A percentile compares a stretch with the other conserved stretches of the same genome.
Conservation (phyloP, 1,284 basidiomycete species). For the Apiotrichum sp. region DNA sequence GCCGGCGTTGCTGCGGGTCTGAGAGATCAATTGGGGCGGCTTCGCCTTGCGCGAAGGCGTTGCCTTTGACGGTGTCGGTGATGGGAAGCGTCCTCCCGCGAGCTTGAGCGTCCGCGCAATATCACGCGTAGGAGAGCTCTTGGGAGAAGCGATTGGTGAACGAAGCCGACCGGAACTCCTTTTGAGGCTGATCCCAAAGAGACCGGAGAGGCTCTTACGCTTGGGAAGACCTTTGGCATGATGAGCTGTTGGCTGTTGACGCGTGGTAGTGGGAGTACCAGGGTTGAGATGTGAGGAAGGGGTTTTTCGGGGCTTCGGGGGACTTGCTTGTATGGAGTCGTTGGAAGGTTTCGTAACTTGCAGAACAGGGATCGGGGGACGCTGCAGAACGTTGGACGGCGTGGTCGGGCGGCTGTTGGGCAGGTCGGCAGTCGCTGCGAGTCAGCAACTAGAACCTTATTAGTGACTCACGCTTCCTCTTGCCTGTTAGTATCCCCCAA, state of each 20-base stretch:
- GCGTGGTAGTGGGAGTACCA: background rate
- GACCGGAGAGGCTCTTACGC: conserved; percentile 35
- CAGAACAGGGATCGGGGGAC: background rate
- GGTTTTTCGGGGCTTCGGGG: background rate
- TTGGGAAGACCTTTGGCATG: conserved; percentile 23
- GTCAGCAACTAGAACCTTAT: no score
- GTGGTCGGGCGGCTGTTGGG: background rate
- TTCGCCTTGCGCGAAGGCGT: background rate
- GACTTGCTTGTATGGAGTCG: conserved; percentile 1
- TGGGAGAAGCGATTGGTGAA: background rate
- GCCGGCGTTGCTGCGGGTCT: no score
- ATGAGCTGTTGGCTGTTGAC: background rate
- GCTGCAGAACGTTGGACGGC: background rate
- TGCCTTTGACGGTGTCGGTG: background rate
- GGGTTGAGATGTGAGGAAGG: background rate
- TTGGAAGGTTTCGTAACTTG: conserved; percentile 23
- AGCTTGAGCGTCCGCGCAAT: no score
- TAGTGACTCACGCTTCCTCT: conserved; percentile 18
- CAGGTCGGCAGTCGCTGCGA: no score
- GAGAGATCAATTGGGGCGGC: background rate
- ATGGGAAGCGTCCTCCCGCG: no score
- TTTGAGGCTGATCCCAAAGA: conserved; percentile 32
- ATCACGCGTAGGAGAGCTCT: background rate
- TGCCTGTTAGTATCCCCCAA: conserved; percentile 32
- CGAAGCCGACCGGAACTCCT: conserved; percentile 21